Base-by-base conservation (phyloP, 2,329 filamentous ascomycete species). In the Nothomitra cinnamomea region DNA sequence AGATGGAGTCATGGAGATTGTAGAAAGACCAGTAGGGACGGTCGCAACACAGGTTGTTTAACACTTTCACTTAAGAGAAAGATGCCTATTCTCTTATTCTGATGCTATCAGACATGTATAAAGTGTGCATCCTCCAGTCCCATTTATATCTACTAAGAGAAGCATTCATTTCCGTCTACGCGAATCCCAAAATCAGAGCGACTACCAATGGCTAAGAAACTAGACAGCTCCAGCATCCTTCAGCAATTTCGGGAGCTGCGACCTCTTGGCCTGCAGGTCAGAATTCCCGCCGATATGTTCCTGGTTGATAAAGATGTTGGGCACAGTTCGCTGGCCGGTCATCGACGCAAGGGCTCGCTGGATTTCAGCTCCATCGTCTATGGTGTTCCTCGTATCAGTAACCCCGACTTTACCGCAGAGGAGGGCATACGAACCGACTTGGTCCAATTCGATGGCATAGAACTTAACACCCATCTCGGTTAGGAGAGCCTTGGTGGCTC, bases 231-330 rank as follows among this genome's bases (percentile, higher is more conserved):
- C 76, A 58, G 79, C 83, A 49, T 72, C 72, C 70, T 77, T 76
- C 65, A 86, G 70, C 60, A 92, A 68, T 32, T 63, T 62, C 60
- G 80, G 76, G 53, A 96, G 70, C 59, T 94, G 66, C 12, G 57
- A 59, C 68, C 78, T 79, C 69, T 75, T 79, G 53, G 71, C 74
- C 71, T 89, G 83, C 58, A 94, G 69, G 61, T 92, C 90, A 22
- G 87, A 94, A 79, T 96, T 96, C 61, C 92, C 92, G 58, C 92
- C 92, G 67, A 98, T 94, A 71, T 95, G 90, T 74, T 94, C 73
- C 72, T 88, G 72, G 61, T 72, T 72, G 70, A 98, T 96, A 75
- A 85, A 96, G 72, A 95, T 85, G 74, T 96, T 96, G 63, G 92
- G 92, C 4, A 98, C 92, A 62, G 86, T 90, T 63, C 81, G 76